Conservation (phyloP, 1,139 yeast species). For the Scheffersomyces stambukii region DNA sequence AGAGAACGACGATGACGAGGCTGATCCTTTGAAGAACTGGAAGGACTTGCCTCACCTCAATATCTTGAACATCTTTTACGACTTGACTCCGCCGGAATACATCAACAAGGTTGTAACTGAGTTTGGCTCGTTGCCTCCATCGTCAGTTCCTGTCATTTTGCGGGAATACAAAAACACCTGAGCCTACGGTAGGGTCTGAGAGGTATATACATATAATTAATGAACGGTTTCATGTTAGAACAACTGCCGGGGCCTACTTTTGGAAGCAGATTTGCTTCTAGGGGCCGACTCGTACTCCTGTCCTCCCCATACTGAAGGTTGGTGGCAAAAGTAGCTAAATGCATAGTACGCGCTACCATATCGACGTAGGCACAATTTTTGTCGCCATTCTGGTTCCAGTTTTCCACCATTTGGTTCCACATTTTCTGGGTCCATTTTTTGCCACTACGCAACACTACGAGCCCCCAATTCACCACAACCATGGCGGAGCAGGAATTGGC, state of each 20-base stretch:
- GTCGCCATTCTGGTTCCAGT: no score
- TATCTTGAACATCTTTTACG: conserved; percentile 83
- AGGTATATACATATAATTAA: background rate
- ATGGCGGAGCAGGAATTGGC: conserved; percentile 53
- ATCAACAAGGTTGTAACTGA: conserved; percentile 95
- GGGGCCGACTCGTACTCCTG: no score
- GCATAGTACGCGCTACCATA: no score
- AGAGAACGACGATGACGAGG: conserved; percentile 10
- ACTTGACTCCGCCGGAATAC: conserved; percentile 89
- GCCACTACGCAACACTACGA: no score
- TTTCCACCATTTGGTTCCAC: no score
- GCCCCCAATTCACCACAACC: conserved; percentile 2
- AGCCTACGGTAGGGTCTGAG: conserved; percentile 3
- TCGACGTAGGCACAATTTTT: no score
- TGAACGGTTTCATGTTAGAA: no score
- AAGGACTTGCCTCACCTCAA: conserved; percentile 59
- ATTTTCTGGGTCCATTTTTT: no score
- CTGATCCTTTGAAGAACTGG: conserved; percentile 57
- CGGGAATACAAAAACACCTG: conserved; percentile 76
- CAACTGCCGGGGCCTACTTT: no score
- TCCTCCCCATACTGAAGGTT: no score
- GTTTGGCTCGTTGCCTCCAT: conserved; percentile 93
- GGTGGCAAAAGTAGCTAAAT: no score
- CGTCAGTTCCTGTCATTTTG: conserved; percentile 93
- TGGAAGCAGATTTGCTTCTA: no score